Percentiles rank a stretch among this genome's conserved stretches.
phyloP scores from a whole-genome alignment of 148 eudicot genomes.

The Vaccinium corymbosum region DNA sequence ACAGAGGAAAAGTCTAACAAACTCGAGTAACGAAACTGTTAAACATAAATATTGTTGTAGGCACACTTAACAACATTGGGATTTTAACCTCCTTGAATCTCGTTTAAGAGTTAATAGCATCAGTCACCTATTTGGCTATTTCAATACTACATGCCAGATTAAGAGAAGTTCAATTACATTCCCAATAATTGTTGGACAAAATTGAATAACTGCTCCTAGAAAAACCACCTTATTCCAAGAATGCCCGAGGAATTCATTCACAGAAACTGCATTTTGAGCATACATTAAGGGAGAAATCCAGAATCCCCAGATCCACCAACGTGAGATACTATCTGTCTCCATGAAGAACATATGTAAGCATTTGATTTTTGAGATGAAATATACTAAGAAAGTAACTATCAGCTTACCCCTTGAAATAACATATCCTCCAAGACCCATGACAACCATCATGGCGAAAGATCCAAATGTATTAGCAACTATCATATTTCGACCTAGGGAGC shows the following conservation, averaged over 20 bases:
- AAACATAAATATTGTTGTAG: constrained; percentile 4
- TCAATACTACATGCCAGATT: background rate
- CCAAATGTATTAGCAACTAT: constrained; percentile 98
- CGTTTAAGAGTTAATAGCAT: background rate
- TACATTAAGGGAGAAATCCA: constrained; percentile 98
- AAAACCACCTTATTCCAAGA: constrained; percentile 86
- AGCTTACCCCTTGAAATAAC: constrained; percentile 78
- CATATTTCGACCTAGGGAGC: constrained; percentile 92
- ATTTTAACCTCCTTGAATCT: background rate
- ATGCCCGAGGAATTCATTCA: constrained; percentile 92
- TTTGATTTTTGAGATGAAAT: constrained; percentile 4
- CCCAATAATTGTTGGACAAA: background rate
- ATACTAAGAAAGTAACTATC: background rate
- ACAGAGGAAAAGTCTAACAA: background rate
- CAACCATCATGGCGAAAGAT: constrained; percentile 98
- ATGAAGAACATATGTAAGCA: constrained; percentile 9
- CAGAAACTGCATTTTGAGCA: constrained; percentile 87
- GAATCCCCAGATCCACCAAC: constrained; percentile 96
- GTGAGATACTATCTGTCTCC: constrained; percentile 73
- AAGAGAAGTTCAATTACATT: background rate
- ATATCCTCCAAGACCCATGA: constrained; percentile 97
- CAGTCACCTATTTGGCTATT: background rate
- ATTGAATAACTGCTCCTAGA: background rate
- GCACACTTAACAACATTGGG: background rate
- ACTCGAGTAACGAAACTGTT: too few species aligned